Evolutionary conservation across 148 eudicot species (phyloP), one percentile per base, ranked within the genome.

Genomic region (Persicaria maculosa): DNA sequence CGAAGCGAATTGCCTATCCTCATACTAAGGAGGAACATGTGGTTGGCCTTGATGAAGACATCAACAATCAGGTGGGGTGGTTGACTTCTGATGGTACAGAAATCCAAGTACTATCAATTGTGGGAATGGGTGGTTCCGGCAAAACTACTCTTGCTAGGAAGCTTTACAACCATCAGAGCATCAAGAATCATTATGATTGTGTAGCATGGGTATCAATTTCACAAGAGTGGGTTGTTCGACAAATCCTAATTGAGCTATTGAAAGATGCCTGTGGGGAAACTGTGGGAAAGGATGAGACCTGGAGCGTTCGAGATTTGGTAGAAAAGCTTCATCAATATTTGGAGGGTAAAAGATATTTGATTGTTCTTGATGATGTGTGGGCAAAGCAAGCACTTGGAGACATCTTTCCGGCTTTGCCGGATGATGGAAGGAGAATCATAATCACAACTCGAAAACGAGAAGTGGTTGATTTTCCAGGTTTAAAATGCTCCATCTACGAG

Each of bases 101-200:
- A 16, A 11, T 47, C 44, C 44, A 50, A 50, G 16, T 82, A 58
- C 69, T 43, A 44, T 14, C 31, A 9, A 65, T 82, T 12, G 10
- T 48, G 52, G 52, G 52, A 0, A 82, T 82, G 84, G 84, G 84
- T 16, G 84, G 84, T 8, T 79, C 75, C 2, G 84, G 84, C 2
- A 82, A 82, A 31, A 31, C 36, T 1, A 31, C 36, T 31, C 36
- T 31, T 31, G 36, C 36, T 31, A 31, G 36, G 36, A 31, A 31
- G 36, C 1, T 31, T 0, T 31, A 31, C 36, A 31, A 31, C 36
- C 36, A 31, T 31, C 0, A 31, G 1, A 31, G 36, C 4, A 20
- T 81, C n/a, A 40, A 64, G 70, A 43, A 47, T n/a, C 67, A 77
- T 25, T 77, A 77, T 50, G 17, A 71, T 0, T 61, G 52, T 20